Base-by-base conservation (phyloP, 2,329 filamentous ascomycete genomes). In the Pyrenophora seminiperda region DNA sequence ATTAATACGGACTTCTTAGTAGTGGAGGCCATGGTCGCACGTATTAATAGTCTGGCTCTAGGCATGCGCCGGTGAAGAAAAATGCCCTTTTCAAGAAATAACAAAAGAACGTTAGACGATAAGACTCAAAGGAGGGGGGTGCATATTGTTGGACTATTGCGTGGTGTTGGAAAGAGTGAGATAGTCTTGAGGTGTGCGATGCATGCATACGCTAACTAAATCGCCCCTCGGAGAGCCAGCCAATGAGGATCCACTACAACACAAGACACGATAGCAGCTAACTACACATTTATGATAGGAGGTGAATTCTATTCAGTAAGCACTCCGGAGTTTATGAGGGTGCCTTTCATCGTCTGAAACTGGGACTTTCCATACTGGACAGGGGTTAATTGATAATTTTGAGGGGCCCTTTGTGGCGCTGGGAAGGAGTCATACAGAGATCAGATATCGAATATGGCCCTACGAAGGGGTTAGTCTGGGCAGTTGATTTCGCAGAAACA, bases 401-500 rank as follows among this genome's bases (percentile, higher is more conserved):
- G 10, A 34, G 7, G 3, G 17, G n/a, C n/a, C n/a, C 15, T 36
- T 14, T 24, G 30, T 22, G 32, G 34, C n/a, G 29, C 13, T 15
- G n/a, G 7, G 11, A 17, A 32, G 11, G 22, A 4, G 20, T 40
- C 70, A 50, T 66, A 77, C 75, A 6, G 77, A 79, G 15, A 79
- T 73, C 37, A 79, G 59, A 50, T 79, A 80, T 36, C 78, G 69
- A 47, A 81, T 79, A 47, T 79, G 76, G 20, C 67, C 67, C 73
- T 77, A 15, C 6, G 19, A 14, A 18, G n/a, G 5, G 1, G 29
- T 65, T 32, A 66, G 53, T 19, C 27, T 18, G 2, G 7, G 15
- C 18, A 5, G 3, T 9, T 3, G 14, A 10, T 7, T 11, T 15
- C 6, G 5, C 14, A 13, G 14, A 14, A 3, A 13, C 2, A 4